Evolutionary conservation across 2,329 filamentous ascomycete genomes (phyloP).

Genomic region (Hypomyces perniciosus): DNA sequence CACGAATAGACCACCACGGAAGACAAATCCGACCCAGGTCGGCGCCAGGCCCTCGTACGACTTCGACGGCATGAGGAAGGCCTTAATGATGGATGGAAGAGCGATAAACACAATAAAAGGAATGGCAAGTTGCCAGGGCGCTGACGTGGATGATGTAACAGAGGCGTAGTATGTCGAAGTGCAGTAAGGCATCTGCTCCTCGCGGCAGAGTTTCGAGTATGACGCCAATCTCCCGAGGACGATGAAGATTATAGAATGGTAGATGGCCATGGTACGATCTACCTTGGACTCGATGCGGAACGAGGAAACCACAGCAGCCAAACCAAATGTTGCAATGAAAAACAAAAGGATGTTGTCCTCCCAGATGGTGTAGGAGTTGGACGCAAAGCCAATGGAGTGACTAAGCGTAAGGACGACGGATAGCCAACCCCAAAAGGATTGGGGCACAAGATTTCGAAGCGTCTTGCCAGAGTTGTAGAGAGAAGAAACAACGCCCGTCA

Average conservation of each 20-base stretch:
- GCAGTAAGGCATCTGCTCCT: conserved; percentile 98
- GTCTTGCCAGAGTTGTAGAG: conserved; percentile 40
- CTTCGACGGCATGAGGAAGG: conserved; percentile 73
- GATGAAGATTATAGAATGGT: conserved; percentile 80
- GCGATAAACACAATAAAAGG: conserved; percentile 67
- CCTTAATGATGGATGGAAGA: conserved; percentile 69
- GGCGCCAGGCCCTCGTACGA: conserved; percentile 85
- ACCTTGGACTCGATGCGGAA: conserved; percentile 61
- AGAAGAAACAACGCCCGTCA: conserved; percentile 38
- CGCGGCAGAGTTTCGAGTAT: conserved; percentile 85
- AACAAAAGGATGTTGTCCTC: conserved; percentile 92
- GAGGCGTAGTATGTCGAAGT: conserved; percentile 94
- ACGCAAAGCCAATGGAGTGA: conserved; percentile 89
- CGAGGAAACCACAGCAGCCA: conserved; percentile 67
- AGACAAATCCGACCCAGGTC: conserved; percentile 74
- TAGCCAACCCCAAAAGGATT: conserved; percentile 83
- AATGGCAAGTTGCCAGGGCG: conserved; percentile 79
- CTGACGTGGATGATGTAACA: conserved; percentile 83
- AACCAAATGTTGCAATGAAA: conserved; percentile 82
- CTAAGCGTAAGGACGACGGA: conserved; percentile 74
- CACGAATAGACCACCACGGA: conserved; percentile 70
- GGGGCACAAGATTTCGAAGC: conserved; percentile 55
- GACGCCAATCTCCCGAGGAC: conserved; percentile 74
- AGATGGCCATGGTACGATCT: conserved; percentile 70
- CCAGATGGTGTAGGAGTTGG: conserved; percentile 98